A percentile compares a stretch with the other conserved stretches of the same genome.
These are phyloP conservation scores for Seminavis robusta DNA, from an alignment of 108 stramenopile species.

Conservation along the genomic window DNA sequence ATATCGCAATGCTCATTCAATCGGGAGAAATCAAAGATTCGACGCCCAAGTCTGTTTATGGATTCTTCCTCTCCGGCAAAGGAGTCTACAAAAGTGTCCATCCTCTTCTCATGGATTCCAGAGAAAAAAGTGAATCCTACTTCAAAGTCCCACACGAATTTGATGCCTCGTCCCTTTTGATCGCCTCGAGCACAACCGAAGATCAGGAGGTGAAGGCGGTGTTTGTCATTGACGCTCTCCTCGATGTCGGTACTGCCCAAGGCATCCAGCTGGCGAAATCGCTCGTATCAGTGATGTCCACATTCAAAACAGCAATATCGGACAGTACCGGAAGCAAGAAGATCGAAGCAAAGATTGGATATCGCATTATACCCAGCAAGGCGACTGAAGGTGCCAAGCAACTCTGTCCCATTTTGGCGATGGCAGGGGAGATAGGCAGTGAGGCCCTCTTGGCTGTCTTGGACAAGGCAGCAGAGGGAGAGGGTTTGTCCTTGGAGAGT, in stretches of 20 bases:
- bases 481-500: no score
- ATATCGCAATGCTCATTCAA: slow-evolving; percentile 48
- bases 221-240: slow-evolving; percentile 54
- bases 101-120: slow-evolving; percentile 40
- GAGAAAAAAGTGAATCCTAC: slow-evolving; percentile 22
- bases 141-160: slow-evolving; percentile 30
- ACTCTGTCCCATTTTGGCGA: slow-evolving; percentile 30
- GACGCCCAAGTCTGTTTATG: slow-evolving; percentile 66
- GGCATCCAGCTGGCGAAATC: slow-evolving; percentile 32
- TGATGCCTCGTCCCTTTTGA: slow-evolving; percentile 37
- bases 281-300: slow-evolving; percentile 43
- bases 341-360: slow-evolving; percentile 19
- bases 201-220: slow-evolving; percentile 32
- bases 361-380: slow-evolving; percentile 52
- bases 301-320: slow-evolving; percentile 18
- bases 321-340: slow-evolving; percentile 1
- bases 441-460: slow-evolving; percentile 7
- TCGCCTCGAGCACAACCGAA: slow-evolving; percentile 7
- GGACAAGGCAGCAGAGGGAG: slow-evolving; percentile 1
- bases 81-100: slow-evolving; percentile 53
- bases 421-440: slow-evolving; percentile 25
- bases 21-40: slow-evolving; percentile 62
- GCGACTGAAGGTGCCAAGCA: slow-evolving; percentile 17
- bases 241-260: slow-evolving; percentile 40
- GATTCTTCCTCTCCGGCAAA: slow-evolving; percentile 49